phyloP scores from a whole-genome alignment of 208 protist genomes.

The Trypanosoma cruzi region DNA sequence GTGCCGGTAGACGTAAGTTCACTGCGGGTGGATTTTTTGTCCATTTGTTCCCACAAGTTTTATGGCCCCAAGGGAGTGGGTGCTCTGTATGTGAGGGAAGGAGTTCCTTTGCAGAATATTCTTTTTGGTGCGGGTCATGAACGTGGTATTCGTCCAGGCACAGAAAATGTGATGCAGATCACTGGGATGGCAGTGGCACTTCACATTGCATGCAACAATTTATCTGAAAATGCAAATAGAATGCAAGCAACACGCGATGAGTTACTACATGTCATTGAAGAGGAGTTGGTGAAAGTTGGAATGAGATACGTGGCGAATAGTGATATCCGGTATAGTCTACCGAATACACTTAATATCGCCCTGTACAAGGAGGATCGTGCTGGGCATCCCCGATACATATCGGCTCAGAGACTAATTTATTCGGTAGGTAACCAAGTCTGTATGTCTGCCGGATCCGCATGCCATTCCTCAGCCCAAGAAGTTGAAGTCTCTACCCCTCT shows the following conservation, averaged over 20 bases:
- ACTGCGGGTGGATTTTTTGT: conserved; percentile 95
- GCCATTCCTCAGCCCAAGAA: conserved; percentile 59
- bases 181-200: conserved; percentile 82
- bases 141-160: conserved; percentile 75
- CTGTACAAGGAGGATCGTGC: conserved; percentile 51
- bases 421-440: conserved; percentile 70
- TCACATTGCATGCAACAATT: conserved; percentile 36
- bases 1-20: conserved; percentile 94
- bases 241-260: conserved; percentile 73
- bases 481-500: conserved; percentile 73
- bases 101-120: conserved; percentile 59
- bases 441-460: conserved; percentile 86
- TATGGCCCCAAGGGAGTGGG: conserved; percentile 96
- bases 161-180: conserved; percentile 83
- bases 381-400: conserved; percentile 61
- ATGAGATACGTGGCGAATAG: conserved; percentile 83
- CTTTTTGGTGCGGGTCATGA: conserved; percentile 87
- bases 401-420: conserved; percentile 64
- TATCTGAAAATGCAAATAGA: conserved; percentile 34
- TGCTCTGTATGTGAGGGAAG: conserved; percentile 68
- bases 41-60: conserved; percentile 98
- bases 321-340: conserved; percentile 44
- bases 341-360: conserved; percentile 89
- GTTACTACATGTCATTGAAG: conserved; percentile 48
- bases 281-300: conserved; percentile 49